Evolutionary conservation across 2,329 filamentous ascomycete species (phyloP), one percentile per base, ranked within the genome.

Genomic region (Bipolaris oryzae): DNA sequence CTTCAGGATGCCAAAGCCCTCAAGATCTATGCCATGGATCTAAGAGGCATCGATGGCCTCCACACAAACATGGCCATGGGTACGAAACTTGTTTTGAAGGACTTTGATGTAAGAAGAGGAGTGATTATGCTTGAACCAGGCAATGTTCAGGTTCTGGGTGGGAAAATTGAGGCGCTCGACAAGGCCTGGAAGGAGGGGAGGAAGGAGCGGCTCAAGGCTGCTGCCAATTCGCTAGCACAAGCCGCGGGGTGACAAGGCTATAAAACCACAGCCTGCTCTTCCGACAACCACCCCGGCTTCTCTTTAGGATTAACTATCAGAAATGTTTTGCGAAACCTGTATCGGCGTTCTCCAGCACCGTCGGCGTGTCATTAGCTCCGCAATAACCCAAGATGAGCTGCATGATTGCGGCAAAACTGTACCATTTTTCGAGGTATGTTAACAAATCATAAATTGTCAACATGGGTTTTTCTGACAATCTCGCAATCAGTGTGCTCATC

Each of bases 151-250:
- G 71, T 96, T 2, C 76, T 97, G n/a, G 95, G 95, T 1, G 95
- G 95, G 0, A 96, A 91, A 78, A 84, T 98, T 42, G 92, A 97
- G 52, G 81, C 80, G 0, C 85, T 92, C 82, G 91, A 98, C 70
- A 88, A 86, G 71, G 82, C 82, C 7, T 98, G 94, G 94, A 82
- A 82, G 44, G 85, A 87, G 13, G 86, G 86, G 1, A 83, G 90
- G 61, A 87, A 96, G 74, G 83, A 82, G 46, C 84, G 85, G 61
- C 75, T 98, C 57, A 87, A 86, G 71, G 83, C 85, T 48, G 84
- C 82, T 11, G 84, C 88, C 9, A 71, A 58, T 21, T 50, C 57
- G 7, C 43, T 25, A 15, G 35, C 6, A 23, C 28, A 57, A 44
- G 13, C 9, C 2, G 39, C 25, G 38, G 46, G 45, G 23, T 50